These are phyloP conservation scores for Penicillium hordei DNA, from an alignment of 2,329 filamentous ascomycete genomes.

Conservation along the genomic window DNA sequence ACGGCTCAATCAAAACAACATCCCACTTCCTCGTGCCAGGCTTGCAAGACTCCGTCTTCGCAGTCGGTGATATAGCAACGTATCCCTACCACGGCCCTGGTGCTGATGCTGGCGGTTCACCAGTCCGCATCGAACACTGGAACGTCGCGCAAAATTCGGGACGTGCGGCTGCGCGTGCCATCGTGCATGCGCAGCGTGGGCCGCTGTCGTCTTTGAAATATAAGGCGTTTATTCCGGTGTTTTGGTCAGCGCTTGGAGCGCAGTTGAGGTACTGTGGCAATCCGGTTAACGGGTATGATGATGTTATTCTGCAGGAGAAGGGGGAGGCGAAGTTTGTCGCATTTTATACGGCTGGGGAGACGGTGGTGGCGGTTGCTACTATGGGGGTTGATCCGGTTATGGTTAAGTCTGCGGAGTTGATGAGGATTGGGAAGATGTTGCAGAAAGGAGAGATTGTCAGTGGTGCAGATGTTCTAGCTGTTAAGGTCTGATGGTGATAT, in stretches of 20 bases:
- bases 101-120: constrained; percentile 60
- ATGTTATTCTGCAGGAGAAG: constrained; percentile 74
- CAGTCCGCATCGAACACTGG: constrained; percentile 93
- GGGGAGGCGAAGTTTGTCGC: constrained; percentile 80
- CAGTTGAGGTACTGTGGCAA: constrained; percentile 95
- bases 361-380: constrained; percentile 82
- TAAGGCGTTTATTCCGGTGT: constrained; percentile 83
- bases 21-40: constrained; percentile 75
- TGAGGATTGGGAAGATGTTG: constrained; percentile 80
- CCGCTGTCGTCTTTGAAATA: constrained; percentile 49
- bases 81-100: constrained; percentile 93
- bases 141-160: constrained; percentile 95
- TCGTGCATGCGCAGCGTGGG: constrained; percentile 58
- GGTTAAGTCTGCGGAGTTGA: constrained; percentile 78
- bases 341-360: constrained; percentile 84
- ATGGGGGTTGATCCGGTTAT: constrained; percentile 91
- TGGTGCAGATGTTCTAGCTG: constrained; percentile 44
- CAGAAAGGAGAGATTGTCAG: constrained; percentile 71
- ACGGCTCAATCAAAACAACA: constrained; percentile 82
- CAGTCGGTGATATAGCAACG: constrained; percentile 91
- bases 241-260: constrained; percentile 90
- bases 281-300: constrained; percentile 78
- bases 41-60: constrained; percentile 74
- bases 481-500: constrained; percentile 15
- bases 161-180: constrained; percentile 73